Base-by-base conservation (phyloP, 129 eudicot species). In the Ambrosia artemisiifolia region DNA sequence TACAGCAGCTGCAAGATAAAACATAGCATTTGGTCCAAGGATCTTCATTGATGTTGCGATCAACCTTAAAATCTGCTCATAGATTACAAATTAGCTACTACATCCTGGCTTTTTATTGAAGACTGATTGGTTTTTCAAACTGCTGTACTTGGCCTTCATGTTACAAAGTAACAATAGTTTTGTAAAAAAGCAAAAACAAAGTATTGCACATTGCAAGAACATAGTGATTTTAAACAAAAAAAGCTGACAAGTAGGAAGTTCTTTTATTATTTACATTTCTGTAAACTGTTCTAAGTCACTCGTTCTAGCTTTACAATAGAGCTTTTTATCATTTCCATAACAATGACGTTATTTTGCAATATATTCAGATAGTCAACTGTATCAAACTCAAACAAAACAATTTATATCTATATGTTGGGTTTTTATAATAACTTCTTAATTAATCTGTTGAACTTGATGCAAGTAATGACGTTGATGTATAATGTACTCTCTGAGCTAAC, bases 1-100 rank as follows among this genome's bases (percentile, higher is more conserved):
- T 9, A 95, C 99, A n/a, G 99, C 99, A 63, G 97, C 99, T 7
- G 99, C 97, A 77, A 91, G 96, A 86, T 88, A 95, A 73, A 88
- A 88, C 96, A 95, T 79, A 80, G 95, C 97, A 79, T 75, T 70
- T 75, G 87, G 74, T 50, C 97, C 99, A 80, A 90, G 84, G 47
- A 64, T 83, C 81, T 79, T 83, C 82, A 85, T 71, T 63, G 96
- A 88, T 35, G 71, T 55, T 60, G 91, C 91, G 73, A 86, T 83
- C 83, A 88, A 55, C 84, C 83, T 83, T 81, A 95, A 80, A 64
- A 86, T 85, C 99, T 95, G 81, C 62, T 24, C 70, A 35, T 69
- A 10, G 3, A 12, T 48, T 46, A 69, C 44, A 67, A 76, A 77
- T 53, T 49, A 77, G 51, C 59, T 11, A 30, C 19, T 32, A 13